phyloP scores from a whole-genome alignment of 805 yeast species.

The Nadsonia fulvescens region DNA sequence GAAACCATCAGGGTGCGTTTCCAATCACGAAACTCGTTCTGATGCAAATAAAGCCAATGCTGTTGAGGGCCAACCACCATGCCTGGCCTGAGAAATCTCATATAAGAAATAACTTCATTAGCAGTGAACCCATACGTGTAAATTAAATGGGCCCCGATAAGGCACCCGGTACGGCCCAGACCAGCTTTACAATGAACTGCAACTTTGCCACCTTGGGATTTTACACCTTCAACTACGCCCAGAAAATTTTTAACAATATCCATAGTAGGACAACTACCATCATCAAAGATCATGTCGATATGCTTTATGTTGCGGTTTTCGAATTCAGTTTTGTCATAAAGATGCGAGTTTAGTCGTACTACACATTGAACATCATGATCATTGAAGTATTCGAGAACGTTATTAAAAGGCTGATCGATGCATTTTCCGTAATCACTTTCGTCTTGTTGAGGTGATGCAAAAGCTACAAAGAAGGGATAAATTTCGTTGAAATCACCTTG shows the following conservation, averaged over 20 bases:
- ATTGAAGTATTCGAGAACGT: conserved; percentile 63
- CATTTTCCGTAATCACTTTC: conserved; percentile 13
- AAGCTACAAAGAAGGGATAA: conserved; percentile 88
- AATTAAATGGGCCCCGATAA: conserved; percentile 91
- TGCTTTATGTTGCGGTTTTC: conserved; percentile 72
- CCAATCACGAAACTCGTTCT: conserved; percentile 93
- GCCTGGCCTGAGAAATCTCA: conserved; percentile 94
- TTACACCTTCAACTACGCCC: conserved; percentile 87
- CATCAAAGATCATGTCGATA: conserved; percentile 91
- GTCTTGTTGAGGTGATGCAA: conserved; percentile 73
- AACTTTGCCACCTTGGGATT: conserved; percentile 72
- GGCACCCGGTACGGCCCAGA: conserved; percentile 91
- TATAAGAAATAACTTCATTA: conserved; percentile 85
- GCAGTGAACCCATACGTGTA: conserved; percentile 97
- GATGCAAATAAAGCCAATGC: conserved; percentile 94
- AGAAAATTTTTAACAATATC: conserved; percentile 82
- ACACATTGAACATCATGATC: conserved; percentile 67
- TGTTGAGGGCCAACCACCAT: conserved; percentile 99
- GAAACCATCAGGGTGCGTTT: conserved; percentile 75
- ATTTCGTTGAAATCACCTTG: conserved; percentile 90
- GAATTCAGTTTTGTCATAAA: conserved; percentile 74
- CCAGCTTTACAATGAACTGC: conserved; percentile 99
- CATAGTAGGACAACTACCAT: conserved; percentile 94
- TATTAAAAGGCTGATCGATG: conserved; percentile 29
- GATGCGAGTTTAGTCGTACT: conserved; percentile 79